Percentiles rank a stretch among this genome's conserved stretches.
Evolutionary conservation across 2,329 filamentous ascomycete genomes (phyloP).

Genomic region (Acephala macrosclerotiorum): DNA sequence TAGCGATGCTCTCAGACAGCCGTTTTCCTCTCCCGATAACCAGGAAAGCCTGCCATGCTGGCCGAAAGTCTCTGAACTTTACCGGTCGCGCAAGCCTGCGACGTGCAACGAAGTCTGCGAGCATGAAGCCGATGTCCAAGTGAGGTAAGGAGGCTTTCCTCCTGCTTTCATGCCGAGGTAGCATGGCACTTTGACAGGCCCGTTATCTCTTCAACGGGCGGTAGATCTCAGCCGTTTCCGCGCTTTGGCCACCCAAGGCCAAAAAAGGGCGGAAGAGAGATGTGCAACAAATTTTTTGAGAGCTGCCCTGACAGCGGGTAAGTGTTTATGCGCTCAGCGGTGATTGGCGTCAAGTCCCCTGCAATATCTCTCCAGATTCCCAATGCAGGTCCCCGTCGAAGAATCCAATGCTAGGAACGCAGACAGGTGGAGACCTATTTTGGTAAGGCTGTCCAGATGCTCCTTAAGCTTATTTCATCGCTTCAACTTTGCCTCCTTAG

Average conservation of each 20-base stretch:
- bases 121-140: constrained; percentile 14
- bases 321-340: constrained; percentile 32
- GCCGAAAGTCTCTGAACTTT: constrained; percentile 16
- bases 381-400: constrained; percentile 1
- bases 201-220: background rate
- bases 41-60: constrained; percentile 6
- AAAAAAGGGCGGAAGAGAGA: constrained; percentile 26
- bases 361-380: background rate
- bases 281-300: constrained; percentile 25
- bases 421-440: constrained; percentile 4
- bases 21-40: constrained; percentile 11
- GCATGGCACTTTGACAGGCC: background rate
- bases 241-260: background rate
- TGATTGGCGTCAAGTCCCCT: constrained; percentile 13
- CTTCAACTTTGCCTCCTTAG: background rate
- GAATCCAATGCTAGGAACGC: background rate
- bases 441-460: background rate
- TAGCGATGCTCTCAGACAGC: constrained; percentile 12
- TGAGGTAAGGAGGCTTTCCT: constrained; percentile 10
- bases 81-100: constrained; percentile 28
- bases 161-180: background rate
- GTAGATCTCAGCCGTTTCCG: constrained; percentile 10
- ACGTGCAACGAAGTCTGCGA: constrained; percentile 23
- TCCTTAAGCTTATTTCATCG: constrained; percentile 2
- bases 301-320: constrained; percentile 10